Conservation (phyloP, 192 early-diverging fungal species). For the Rhizophagus clarus region DNA sequence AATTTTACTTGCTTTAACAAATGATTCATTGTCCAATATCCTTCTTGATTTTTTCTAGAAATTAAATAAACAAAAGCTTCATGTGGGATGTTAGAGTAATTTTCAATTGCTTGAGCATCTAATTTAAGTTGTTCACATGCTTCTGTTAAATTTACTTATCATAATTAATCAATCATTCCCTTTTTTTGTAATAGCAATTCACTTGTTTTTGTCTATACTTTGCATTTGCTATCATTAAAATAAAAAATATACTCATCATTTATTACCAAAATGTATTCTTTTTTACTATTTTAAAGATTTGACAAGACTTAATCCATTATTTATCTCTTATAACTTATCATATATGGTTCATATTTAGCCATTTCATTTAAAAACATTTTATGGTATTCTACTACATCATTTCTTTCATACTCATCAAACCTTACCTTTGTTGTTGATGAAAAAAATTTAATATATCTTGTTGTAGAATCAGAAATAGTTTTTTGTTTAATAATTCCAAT, state of each 20-base stretch:
- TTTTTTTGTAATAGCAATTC: conserved; percentile 8
- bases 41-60: conserved; percentile 5
- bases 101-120: not conserved
- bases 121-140: not conserved
- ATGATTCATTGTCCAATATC: conserved; percentile 19
- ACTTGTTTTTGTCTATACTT: not conserved
- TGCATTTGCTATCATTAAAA: not conserved
- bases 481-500: not conserved
- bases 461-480: not conserved
- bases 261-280: conserved; percentile 21
- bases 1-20: conserved; percentile 9
- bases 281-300: not conserved
- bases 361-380: conserved; percentile 5
- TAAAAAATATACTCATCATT: conserved; percentile 12
- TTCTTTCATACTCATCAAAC: conserved; percentile 12
- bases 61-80: conserved; percentile 6
- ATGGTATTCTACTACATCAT: not conserved
- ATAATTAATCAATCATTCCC: conserved; percentile 11
- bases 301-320: not conserved
- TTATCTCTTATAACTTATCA: conserved; percentile 17
- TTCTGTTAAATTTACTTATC: conserved; percentile 7
- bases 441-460: not conserved
- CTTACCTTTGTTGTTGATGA: not conserved
- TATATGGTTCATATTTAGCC: not conserved
- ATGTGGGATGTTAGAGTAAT: not conserved